A percentile compares a stretch with the other conserved stretches of the same genome.
Evolutionary conservation across 2,329 filamentous ascomycete genomes (phyloP).

Genomic region (Dactylellina cionopaga): DNA sequence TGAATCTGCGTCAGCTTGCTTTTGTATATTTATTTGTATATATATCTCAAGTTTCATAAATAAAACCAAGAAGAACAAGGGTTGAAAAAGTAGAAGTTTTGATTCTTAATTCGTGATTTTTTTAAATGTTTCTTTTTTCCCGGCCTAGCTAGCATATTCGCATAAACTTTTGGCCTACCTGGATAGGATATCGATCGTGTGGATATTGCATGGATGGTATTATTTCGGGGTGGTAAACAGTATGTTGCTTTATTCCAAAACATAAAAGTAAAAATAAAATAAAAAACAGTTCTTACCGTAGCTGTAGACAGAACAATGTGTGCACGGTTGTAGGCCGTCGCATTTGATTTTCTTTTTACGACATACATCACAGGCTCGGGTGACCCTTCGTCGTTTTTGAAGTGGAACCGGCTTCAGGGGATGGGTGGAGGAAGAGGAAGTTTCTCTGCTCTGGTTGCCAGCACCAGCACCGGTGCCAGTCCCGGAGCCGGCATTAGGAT

Average conservation of each 20-base stretch:
- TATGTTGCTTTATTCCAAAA: too few species aligned
- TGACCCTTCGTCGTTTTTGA: slow-evolving; percentile 67
- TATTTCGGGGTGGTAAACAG: too few species aligned
- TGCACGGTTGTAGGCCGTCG: slow-evolving; percentile 86
- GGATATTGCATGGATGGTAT: too few species aligned
- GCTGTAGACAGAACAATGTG: slow-evolving; percentile 96
- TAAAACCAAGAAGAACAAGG: too few species aligned
- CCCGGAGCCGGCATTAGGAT: slow-evolving; percentile 9
- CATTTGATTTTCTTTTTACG: slow-evolving; percentile 88
- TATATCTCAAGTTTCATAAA: background rate
- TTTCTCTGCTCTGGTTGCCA: slow-evolving; percentile 8
- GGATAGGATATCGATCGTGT: too few species aligned
- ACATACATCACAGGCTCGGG: slow-evolving; percentile 83
- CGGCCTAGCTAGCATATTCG: too few species aligned
- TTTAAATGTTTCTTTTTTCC: too few species aligned
- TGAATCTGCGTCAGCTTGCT: background rate
- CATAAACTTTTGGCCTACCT: too few species aligned
- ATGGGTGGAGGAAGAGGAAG: slow-evolving; percentile 25
- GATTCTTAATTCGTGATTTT: too few species aligned
- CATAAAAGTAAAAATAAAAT: too few species aligned
- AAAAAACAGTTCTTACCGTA: slow-evolving; percentile 74
- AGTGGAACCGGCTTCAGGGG: slow-evolving; percentile 40
- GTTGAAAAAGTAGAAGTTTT: too few species aligned
- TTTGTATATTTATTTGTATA: background rate
- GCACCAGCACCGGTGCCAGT: slow-evolving; percentile 10